Evolutionary conservation across 495 filamentous ascomycete species (phyloP).

Genomic region (Talaromyces trachyspermus): DNA sequence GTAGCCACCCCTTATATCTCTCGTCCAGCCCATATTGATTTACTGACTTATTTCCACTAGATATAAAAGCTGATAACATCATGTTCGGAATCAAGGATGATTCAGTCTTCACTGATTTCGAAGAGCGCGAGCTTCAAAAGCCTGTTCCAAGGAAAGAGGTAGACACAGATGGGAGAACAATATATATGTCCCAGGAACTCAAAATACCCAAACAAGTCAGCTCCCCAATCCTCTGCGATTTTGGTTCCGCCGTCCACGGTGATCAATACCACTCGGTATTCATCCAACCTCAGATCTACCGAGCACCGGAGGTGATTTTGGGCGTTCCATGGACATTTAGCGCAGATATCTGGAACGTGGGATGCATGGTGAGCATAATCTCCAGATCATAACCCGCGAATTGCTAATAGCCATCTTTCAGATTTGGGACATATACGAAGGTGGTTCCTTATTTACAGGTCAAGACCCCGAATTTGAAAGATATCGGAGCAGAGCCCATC

Average conservation of each 20-base stretch:
- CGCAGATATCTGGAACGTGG: constrained; percentile 36
- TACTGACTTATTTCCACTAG: constrained; percentile 14
- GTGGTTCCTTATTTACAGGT: constrained; percentile 17
- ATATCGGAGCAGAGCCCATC: constrained; percentile 18
- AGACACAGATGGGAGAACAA: constrained; percentile 13
- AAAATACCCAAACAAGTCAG: constrained; percentile 16
- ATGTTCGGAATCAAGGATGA: constrained; percentile 27
- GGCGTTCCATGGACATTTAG: constrained; percentile 27
- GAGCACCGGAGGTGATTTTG: constrained; percentile 33
- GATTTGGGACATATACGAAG: constrained; percentile 25
- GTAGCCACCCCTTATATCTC: not conserved
- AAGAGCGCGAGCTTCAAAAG: constrained; percentile 20
- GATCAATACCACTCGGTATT: constrained; percentile 13
- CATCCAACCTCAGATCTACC: constrained; percentile 29
- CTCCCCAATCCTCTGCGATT: constrained; percentile 28
- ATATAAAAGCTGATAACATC: constrained; percentile 38
- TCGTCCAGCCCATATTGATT: not conserved
- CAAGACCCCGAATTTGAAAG: constrained; percentile 13
- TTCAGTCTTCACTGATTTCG: constrained; percentile 23
- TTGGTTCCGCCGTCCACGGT: constrained; percentile 28
- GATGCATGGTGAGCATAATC: constrained; percentile 16
- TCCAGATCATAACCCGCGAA: not conserved
- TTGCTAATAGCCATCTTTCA: constrained; percentile 1
- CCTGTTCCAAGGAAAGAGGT: constrained; percentile 25
- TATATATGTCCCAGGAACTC: constrained; percentile 26